These are phyloP conservation scores for Cymbopogon flexuosus DNA, from an alignment of 202 grass and related monocot species.

Conservation along the genomic window DNA sequence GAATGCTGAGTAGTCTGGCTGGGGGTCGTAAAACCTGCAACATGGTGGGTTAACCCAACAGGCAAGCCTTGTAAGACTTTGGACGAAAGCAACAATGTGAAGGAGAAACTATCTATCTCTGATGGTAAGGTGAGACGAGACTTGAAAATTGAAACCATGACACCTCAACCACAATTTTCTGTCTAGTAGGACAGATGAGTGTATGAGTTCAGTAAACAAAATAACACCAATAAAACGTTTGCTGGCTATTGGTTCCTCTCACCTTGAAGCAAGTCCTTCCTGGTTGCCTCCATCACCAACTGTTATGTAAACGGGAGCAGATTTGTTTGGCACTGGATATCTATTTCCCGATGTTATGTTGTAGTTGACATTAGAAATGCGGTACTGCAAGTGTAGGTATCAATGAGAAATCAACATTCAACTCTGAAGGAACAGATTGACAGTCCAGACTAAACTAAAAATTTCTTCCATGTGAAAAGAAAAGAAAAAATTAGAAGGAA, in stretches of 20 bases:
- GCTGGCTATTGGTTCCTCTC: not conserved
- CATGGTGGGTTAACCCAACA: not conserved
- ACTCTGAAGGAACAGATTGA: not conserved
- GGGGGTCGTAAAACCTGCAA: constrained; percentile 67
- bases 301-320: constrained; percentile 85
- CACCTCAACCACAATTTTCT: not conserved
- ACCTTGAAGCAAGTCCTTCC: constrained; percentile 88
- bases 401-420: constrained; percentile 8
- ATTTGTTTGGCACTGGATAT: constrained; percentile 84
- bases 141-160: not conserved
- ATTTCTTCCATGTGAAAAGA: not conserved
- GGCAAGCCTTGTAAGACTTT: not conserved
- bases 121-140: not conserved
- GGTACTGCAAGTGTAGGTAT: constrained; percentile 52
- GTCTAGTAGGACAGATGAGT: not conserved
- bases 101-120: not conserved
- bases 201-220: not conserved
- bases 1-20: constrained; percentile 92
- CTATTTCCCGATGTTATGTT: constrained; percentile 74
- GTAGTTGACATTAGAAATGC: constrained; percentile 92
- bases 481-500: not conserved
- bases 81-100: not conserved
- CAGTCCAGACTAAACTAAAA: not conserved
- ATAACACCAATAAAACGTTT: not conserved
- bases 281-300: constrained; percentile 96